Conservation (phyloP, 1,284 basidiomycete genomes). For the Ceratobasidium sp. region DNA sequence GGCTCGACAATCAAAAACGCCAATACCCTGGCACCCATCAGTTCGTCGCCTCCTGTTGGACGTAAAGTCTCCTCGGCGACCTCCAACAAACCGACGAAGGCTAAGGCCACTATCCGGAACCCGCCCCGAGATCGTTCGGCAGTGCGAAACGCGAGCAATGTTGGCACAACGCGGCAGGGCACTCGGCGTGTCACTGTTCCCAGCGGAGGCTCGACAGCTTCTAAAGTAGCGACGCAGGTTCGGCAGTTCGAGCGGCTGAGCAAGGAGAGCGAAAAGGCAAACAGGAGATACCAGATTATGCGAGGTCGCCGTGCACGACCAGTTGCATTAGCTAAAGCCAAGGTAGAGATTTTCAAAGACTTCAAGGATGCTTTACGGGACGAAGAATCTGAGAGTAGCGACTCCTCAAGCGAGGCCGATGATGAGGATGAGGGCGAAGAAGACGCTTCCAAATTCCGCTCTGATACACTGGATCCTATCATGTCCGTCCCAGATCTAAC, state of each 20-base stretch:
- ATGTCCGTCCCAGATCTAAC: conserved; percentile 23
- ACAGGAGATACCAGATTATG: conserved; percentile 76
- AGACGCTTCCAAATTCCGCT: conserved; percentile 4
- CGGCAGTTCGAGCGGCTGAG: conserved; percentile 76
- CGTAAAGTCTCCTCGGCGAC: conserved; percentile 4
- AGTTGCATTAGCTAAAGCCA: conserved; percentile 87
- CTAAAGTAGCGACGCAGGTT: conserved; percentile 76
- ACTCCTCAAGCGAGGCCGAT: conserved; percentile 86
- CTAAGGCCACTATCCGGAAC: conserved; percentile 13
- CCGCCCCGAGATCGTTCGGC: conserved; percentile 36
- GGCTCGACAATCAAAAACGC: conserved; percentile 20
- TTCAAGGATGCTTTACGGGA: conserved; percentile 92
- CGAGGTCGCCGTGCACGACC: conserved; percentile 92
- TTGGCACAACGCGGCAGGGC: conserved; percentile 16
- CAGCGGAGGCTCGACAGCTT: conserved; percentile 53
- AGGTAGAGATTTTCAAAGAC: conserved; percentile 89
- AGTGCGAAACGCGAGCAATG: conserved; percentile 9
- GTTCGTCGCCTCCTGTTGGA: not conserved
- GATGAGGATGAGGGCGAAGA: conserved; percentile 75
- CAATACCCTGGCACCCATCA: conserved; percentile 3
- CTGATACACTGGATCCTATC: conserved; percentile 33
- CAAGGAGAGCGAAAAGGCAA: conserved; percentile 64
- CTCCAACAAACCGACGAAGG: conserved; percentile 24
- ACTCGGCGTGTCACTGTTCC: conserved; percentile 37
- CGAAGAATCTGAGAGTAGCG: conserved; percentile 57